A percentile compares a stretch with the other conserved stretches of the same genome.
Evolutionary conservation across 2,329 filamentous ascomycete species (phyloP).

Genomic region (Fusarium torreyae): DNA sequence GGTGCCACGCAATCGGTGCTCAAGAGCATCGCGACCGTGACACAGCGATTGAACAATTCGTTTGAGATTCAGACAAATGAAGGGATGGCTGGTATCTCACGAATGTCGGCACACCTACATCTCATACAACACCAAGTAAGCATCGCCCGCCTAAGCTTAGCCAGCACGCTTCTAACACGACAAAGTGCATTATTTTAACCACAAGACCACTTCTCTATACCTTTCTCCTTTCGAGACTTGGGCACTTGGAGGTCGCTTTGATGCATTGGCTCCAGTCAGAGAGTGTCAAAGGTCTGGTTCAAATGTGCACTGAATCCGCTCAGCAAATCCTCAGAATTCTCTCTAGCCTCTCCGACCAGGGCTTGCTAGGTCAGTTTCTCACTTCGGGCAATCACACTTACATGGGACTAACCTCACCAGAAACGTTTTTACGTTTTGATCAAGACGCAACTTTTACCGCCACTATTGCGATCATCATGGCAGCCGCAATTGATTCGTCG

Average conservation of each 20-base stretch:
- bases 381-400: accelerated
- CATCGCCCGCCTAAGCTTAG: accelerated
- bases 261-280: conserved; percentile 45
- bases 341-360: conserved; percentile 36
- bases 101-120: conserved; percentile 41
- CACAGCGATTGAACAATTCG: conserved; percentile 34
- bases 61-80: conserved; percentile 40
- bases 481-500: conserved; percentile 55
- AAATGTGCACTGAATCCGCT: conserved; percentile 31
- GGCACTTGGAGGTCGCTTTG: conserved; percentile 36
- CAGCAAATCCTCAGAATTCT: conserved; percentile 37
- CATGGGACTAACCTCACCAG: not conserved
- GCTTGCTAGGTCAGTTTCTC: conserved; percentile 20
- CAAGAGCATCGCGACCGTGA: conserved; percentile 38
- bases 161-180: not conserved
- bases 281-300: conserved; percentile 28
- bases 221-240: conserved; percentile 39
- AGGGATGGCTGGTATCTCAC: conserved; percentile 29
- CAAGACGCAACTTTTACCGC: conserved; percentile 48
- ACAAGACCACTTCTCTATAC: conserved; percentile 42
- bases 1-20: conserved; percentile 40
- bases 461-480: conserved; percentile 58
- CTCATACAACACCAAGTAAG: conserved; percentile 42
- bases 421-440: conserved; percentile 34
- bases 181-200: conserved; percentile 41